These are phyloP conservation scores for Colletotrichum australisinense DNA, from an alignment of 2,329 filamentous ascomycete genomes.

Conservation along the genomic window DNA sequence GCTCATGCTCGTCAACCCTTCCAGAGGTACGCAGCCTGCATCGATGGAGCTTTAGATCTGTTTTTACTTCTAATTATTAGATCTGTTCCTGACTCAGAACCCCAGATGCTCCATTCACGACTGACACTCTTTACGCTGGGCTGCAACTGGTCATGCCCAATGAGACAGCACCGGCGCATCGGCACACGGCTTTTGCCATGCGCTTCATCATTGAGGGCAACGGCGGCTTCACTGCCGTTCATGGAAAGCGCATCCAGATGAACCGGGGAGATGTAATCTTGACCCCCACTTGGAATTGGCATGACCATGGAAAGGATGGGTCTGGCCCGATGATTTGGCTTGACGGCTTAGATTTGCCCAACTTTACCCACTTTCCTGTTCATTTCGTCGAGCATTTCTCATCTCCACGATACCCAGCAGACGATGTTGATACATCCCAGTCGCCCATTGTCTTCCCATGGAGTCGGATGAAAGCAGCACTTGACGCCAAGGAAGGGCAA, in stretches of 20 bases:
- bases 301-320: slow-evolving; percentile 67
- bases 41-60: slow-evolving; percentile 3
- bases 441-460: slow-evolving; percentile 62
- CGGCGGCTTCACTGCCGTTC: slow-evolving; percentile 65
- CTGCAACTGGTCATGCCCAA: slow-evolving; percentile 65
- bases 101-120: slow-evolving; percentile 61
- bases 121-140: slow-evolving; percentile 66
- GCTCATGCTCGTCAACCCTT: slow-evolving; percentile 50
- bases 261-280: slow-evolving; percentile 63
- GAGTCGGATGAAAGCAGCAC: slow-evolving; percentile 52
- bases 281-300: slow-evolving; percentile 67
- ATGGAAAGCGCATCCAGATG: slow-evolving; percentile 62
- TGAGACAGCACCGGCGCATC: slow-evolving; percentile 63
- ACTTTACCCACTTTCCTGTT: slow-evolving; percentile 60
- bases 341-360: slow-evolving; percentile 64
- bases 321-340: slow-evolving; percentile 67
- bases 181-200: slow-evolving; percentile 65
- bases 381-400: slow-evolving; percentile 64
- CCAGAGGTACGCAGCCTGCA: slow-evolving; percentile 36
- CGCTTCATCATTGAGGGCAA: slow-evolving; percentile 66
- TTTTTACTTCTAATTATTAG: slow-evolving; percentile 33
- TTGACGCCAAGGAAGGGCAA: slow-evolving; percentile 49
- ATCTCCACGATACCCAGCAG: slow-evolving; percentile 53
- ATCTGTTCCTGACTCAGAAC: neutral
- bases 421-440: slow-evolving; percentile 49